Evolutionary conservation across 805 yeast species (phyloP).

Genomic region (Starmerella roubikii): DNA sequence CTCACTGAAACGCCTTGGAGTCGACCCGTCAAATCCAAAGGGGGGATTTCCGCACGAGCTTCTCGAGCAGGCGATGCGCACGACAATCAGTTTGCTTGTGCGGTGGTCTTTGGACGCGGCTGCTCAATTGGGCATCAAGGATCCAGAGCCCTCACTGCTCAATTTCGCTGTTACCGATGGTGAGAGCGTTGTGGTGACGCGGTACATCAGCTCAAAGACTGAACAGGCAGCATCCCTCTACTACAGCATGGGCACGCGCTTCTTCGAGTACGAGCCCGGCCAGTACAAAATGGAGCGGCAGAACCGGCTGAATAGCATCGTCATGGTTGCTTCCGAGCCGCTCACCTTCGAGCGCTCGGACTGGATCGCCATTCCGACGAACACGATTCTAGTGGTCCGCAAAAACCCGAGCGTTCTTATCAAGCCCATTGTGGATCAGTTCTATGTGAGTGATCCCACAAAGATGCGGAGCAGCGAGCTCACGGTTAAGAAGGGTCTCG

Average conservation of each 20-base stretch:
- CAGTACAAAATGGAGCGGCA: constrained; percentile 87
- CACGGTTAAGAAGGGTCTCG: constrained; percentile 83
- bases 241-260: constrained; percentile 84
- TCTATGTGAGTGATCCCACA: constrained; percentile 58
- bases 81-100: constrained; percentile 62
- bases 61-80: constrained; percentile 53
- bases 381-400: constrained; percentile 60
- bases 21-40: constrained; percentile 46
- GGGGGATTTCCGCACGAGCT: constrained; percentile 37
- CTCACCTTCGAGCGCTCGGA: constrained; percentile 92
- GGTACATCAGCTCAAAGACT: constrained; percentile 76
- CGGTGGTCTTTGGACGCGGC: constrained; percentile 61
- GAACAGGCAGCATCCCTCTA: constrained; percentile 96
- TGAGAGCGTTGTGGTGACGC: constrained; percentile 63
- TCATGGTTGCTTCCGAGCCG: constrained; percentile 96
- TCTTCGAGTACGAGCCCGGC: constrained; percentile 81
- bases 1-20: constrained; percentile 59
- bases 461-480: constrained; percentile 59
- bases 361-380: constrained; percentile 95
- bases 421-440: constrained; percentile 85
- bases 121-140: constrained; percentile 23
- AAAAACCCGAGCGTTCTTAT: constrained; percentile 73
- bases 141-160: constrained; percentile 63
- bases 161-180: constrained; percentile 97
- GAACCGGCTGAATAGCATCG: constrained; percentile 83